Evolutionary conservation across 2,329 filamentous ascomycete genomes (phyloP).

Genomic region (Cladosporium cucumerinum): DNA sequence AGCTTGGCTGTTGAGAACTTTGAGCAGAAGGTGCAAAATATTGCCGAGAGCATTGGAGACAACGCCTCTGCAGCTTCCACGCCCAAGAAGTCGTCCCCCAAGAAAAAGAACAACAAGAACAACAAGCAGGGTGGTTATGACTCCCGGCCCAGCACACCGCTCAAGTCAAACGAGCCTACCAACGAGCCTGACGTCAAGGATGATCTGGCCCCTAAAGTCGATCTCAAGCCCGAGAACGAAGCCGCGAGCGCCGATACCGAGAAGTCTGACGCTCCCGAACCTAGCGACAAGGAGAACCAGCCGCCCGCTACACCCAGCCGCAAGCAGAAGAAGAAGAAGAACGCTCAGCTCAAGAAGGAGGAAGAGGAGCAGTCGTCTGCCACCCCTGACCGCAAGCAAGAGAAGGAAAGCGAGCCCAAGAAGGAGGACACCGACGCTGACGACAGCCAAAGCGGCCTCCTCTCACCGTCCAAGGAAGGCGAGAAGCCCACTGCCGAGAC

Average conservation of each 20-base stretch:
- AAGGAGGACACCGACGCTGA: neutral
- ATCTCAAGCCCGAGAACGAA: slow-evolving; percentile 5
- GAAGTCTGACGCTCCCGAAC: neutral
- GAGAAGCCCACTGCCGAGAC: slow-evolving; percentile 16
- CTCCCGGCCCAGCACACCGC: slow-evolving; percentile 4
- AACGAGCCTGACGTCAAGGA: slow-evolving; percentile 9
- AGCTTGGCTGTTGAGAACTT: slow-evolving; percentile 27
- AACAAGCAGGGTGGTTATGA: slow-evolving; percentile 6
- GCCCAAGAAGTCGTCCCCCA: slow-evolving; percentile 13
- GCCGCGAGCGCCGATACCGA: neutral
- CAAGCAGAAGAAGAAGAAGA: slow-evolving; percentile 14
- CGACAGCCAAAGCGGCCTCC: slow-evolving; percentile 4
- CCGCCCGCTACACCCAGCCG: slow-evolving; percentile 3
- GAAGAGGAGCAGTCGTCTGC: neutral
- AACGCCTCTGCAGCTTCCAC: neutral
- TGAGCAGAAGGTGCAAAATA: slow-evolving; percentile 23
- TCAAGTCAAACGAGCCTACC: slow-evolving; percentile 5
- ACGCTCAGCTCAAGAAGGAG: slow-evolving; percentile 11
- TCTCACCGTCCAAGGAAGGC: slow-evolving; percentile 4
- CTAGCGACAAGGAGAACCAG: slow-evolving; percentile 12
- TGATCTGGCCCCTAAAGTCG: slow-evolving; percentile 1
- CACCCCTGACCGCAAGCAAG: slow-evolving; percentile 8
- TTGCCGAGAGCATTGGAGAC: slow-evolving; percentile 16
- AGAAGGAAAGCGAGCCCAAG: slow-evolving; percentile 5
- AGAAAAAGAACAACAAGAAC: slow-evolving; percentile 15